These are phyloP conservation scores for Furcasterigmium furcatum DNA, from an alignment of 2,329 filamentous ascomycete genomes.

Conservation along the genomic window DNA sequence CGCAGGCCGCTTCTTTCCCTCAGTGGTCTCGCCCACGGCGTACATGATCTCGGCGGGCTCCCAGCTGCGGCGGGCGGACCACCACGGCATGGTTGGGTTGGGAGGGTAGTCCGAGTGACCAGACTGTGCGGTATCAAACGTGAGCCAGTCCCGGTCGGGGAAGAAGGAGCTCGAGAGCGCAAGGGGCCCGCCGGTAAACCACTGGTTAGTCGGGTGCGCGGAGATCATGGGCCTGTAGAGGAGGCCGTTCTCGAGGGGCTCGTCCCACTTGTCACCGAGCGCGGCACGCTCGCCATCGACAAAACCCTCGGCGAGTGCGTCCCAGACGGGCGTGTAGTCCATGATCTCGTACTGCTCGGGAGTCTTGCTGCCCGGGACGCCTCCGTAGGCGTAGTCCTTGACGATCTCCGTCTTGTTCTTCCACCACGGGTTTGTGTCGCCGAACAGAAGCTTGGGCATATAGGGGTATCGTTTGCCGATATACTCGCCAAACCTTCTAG, in stretches of 20 bases:
- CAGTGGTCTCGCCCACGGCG: conserved; percentile 7
- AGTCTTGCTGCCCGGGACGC: conserved; percentile 6
- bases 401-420: conserved; percentile 15
- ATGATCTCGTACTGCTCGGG: not conserved
- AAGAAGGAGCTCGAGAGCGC: conserved; percentile 13
- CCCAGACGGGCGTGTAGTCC: conserved; percentile 14
- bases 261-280: conserved; percentile 45
- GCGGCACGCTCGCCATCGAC: conserved; percentile 37
- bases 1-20: conserved; percentile 10
- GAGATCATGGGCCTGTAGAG: conserved; percentile 12
- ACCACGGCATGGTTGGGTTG: conserved; percentile 15
- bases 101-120: conserved; percentile 15
- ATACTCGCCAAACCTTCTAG: conserved; percentile 12
- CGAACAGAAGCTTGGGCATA: conserved; percentile 16
- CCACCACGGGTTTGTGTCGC: conserved; percentile 18
- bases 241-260: too few relatives aligned
- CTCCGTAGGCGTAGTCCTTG: conserved; percentile 13
- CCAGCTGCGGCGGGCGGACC: conserved; percentile 12
- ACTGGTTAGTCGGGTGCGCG: conserved; percentile 16
- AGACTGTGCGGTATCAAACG: conserved; percentile 15
- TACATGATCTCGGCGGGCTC: conserved; percentile 16
- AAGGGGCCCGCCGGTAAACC: conserved; percentile 14
- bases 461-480: conserved; percentile 18
- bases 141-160: conserved; percentile 13
- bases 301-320: conserved; percentile 15